Base-by-base conservation (phyloP, 805 yeast genomes). In the Kazachstania bromeliacearum region DNA sequence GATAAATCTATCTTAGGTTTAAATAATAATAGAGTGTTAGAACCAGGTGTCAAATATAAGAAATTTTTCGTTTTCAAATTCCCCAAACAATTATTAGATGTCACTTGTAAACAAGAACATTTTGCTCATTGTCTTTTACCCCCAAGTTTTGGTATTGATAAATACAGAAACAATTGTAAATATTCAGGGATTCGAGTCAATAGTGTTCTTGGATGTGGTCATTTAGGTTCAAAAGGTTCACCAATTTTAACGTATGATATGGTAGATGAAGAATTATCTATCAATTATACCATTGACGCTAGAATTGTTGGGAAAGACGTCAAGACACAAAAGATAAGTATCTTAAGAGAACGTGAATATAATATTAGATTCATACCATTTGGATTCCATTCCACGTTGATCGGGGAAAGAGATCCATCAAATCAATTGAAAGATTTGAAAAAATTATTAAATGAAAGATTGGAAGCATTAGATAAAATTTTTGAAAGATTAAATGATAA, bases 61-160 rank as follows among this genome's bases (percentile, higher is more conserved):
- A 77, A 77, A 49, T 68, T 64, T 40, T 74, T 77, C 48, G 64
- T 70, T 18, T 77, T 77, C 49, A 70, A 64, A 46, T 63, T 77
- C 32, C 84, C 84, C 0, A 49, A 58, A 13, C 63, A 60, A 39
- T 55, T 75, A 28, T 51, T 77, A 10, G 83, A 77, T 43, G 66
- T 63, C 13, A 53, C 67, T 2, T 77, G 83, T 45, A 57, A 64
- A 5, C 70, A 72, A 38, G 62, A 58, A 37, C 43, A 51, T 18
- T 48, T 51, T 10, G 42, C 54, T 41, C 54, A 66, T 41, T 47
- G 43, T 44, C 28, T 41, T 14, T 32, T 62, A 24, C 71, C 72
- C 0, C 70, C 72, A 8, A 51, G 68, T 22, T 54, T 63, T 38
- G 71, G 72, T 20, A 41, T 61, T 7, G 62, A 63, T 41, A 45